Conservation (phyloP, 169 alveolate genomes). For the Condylostoma magnum region DNA sequence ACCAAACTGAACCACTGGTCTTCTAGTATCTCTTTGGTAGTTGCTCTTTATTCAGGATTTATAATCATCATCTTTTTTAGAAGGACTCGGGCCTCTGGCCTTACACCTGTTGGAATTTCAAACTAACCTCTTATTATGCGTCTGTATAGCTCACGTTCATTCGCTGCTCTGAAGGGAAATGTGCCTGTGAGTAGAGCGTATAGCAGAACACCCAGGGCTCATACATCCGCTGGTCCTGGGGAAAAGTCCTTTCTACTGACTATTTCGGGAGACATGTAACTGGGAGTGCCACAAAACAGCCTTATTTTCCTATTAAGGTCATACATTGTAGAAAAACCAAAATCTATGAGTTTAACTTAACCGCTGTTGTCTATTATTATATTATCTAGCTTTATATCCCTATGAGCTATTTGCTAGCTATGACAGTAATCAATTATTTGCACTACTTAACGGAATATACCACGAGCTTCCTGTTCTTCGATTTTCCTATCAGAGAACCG, state of each 20-base stretch:
- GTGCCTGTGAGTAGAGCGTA: conserved; percentile 62
- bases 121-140: conserved; percentile 50
- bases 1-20: neutral
- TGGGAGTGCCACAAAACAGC: conserved; percentile 75
- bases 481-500: conserved; percentile 51
- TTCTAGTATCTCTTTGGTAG: neutral
- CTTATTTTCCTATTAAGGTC: conserved; percentile 39
- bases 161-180: conserved; percentile 68
- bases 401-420: conserved; percentile 62
- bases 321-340: conserved; percentile 66
- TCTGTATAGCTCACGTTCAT: conserved; percentile 62
- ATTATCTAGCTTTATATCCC: conserved; percentile 84
- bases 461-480: conserved; percentile 68
- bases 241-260: conserved; percentile 59
- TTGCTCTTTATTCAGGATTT: neutral
- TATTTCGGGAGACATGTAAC: conserved; percentile 79
- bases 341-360: conserved; percentile 73
- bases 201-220: conserved; percentile 72
- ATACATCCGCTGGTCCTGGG: conserved; percentile 68
- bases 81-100: neutral
- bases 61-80: neutral
- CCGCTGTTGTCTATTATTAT: conserved; percentile 52
- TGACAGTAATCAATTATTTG: conserved; percentile 71
- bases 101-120: conserved; percentile 33
- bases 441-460: conserved; percentile 61